Percentiles rank a stretch among this genome's conserved stretches.
Conservation (phyloP, 352 stramenopile species). For the Globisporangium abappressorium region DNA sequence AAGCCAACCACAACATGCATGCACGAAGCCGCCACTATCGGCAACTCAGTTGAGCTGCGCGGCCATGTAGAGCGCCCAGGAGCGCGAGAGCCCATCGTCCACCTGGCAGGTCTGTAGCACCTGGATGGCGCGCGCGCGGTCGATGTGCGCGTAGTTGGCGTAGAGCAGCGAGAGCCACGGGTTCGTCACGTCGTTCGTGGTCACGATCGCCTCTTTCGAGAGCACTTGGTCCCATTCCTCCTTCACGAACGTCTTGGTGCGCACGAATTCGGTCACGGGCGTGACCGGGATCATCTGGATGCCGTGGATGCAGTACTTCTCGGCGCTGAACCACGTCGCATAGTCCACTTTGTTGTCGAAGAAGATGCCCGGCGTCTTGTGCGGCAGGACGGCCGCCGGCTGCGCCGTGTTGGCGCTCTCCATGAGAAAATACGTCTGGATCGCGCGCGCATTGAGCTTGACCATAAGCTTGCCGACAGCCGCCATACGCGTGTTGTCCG, state of each 20-base stretch:
- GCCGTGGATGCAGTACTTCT: slow-evolving; percentile 72
- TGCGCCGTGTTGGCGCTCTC: slow-evolving; percentile 53
- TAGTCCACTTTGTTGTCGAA: slow-evolving; percentile 86
- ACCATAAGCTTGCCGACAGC: slow-evolving; percentile 53
- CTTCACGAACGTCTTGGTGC: slow-evolving; percentile 46
- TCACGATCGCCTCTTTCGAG: slow-evolving; percentile 44
- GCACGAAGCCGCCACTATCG: neutral
- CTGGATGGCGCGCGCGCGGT: slow-evolving; percentile 35
- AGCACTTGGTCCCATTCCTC: slow-evolving; percentile 64
- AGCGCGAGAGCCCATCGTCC: slow-evolving; percentile 67
- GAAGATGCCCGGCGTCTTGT: slow-evolving; percentile 64
- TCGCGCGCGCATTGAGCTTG: slow-evolving; percentile 45
- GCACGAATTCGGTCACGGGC: slow-evolving; percentile 57
- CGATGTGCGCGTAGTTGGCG: slow-evolving; percentile 66
- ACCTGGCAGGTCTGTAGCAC: slow-evolving; percentile 55
- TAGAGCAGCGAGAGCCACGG: slow-evolving; percentile 75
- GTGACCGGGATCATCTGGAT: slow-evolving; percentile 77
- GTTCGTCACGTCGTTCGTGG: slow-evolving; percentile 38
- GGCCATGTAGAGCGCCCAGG: slow-evolving; percentile 79
- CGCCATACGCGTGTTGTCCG: slow-evolving; percentile 36
- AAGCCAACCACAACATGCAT: neutral
- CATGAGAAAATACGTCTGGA: slow-evolving; percentile 76
- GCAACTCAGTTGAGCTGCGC: slow-evolving; percentile 22
- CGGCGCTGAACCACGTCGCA: slow-evolving; percentile 68
- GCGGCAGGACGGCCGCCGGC: slow-evolving; percentile 32